Percentiles rank a stretch among this genome's conserved stretches.
Evolutionary conservation across 306 rosid genomes (phyloP).

Genomic region (Mucuna pruriens): DNA sequence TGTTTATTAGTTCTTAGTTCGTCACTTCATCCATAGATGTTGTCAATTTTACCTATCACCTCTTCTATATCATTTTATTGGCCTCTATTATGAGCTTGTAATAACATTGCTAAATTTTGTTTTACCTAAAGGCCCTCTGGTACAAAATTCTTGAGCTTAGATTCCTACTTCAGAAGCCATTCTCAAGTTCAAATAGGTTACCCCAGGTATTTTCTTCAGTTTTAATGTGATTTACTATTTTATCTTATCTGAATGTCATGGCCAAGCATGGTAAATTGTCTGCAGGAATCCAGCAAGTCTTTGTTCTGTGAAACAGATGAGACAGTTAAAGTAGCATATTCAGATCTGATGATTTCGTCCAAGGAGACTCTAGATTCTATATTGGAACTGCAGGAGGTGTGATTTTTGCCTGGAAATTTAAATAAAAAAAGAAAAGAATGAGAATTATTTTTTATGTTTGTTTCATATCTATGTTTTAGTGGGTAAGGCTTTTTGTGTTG

Average conservation of each 20-base stretch:
- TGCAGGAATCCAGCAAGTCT: conserved; percentile 80
- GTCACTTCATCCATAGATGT: neutral
- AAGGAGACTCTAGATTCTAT: conserved; percentile 78
- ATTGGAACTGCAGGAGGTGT: conserved; percentile 83
- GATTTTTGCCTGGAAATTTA: conserved; percentile 16
- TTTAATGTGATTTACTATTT: conserved; percentile 20
- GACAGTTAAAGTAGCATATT: conserved; percentile 65
- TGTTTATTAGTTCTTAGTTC: neutral
- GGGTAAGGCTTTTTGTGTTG: neutral
- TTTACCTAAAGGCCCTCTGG: conserved; percentile 74
- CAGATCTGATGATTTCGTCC: conserved; percentile 66
- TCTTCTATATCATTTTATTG: neutral
- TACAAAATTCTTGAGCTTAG: conserved; percentile 89
- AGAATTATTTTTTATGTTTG: neutral
- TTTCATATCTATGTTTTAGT: neutral
- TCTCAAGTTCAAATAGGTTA: conserved; percentile 83
- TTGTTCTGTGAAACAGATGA: conserved; percentile 64
- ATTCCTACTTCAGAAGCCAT: conserved; percentile 81
- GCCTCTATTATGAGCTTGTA: conserved; percentile 18
- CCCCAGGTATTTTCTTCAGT: conserved; percentile 67
- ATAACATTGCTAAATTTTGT: neutral
- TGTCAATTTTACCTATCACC: neutral
- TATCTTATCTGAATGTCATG: conserved; percentile 10
- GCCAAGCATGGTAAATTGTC: conserved; percentile 31
- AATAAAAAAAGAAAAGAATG: neutral